A percentile compares a stretch with the other conserved stretches of the same genome.
These are phyloP conservation scores for Exophiala oligosperma DNA, from an alignment of 2,329 filamentous ascomycete genomes.

Conservation along the genomic window DNA sequence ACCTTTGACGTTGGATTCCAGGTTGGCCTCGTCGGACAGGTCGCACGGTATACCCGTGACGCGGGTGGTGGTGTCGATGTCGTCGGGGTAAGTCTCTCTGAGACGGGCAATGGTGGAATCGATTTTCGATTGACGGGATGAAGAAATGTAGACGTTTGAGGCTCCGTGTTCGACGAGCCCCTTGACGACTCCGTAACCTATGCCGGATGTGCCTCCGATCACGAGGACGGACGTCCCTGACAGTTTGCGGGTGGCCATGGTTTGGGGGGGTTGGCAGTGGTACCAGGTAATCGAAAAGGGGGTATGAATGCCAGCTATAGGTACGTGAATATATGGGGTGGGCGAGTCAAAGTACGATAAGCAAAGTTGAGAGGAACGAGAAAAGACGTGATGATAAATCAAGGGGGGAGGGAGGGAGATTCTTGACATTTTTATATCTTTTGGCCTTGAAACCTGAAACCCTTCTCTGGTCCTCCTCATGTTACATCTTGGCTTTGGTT, in stretches of 20 bases:
- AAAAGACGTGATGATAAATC: too few species aligned
- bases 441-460: too few species aligned
- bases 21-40: constrained; percentile 41
- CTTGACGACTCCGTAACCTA: constrained; percentile 55
- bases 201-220: constrained; percentile 54
- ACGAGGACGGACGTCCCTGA: constrained; percentile 48
- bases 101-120: constrained; percentile 43
- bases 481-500: too few species aligned
- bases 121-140: constrained; percentile 38
- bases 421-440: too few species aligned
- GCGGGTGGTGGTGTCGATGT: constrained; percentile 27
- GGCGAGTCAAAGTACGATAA: too few species aligned
- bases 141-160: constrained; percentile 50
- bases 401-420: too few species aligned
- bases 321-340: too few species aligned
- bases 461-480: too few species aligned
- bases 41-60: constrained; percentile 47
- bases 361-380: too few species aligned
- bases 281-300: neutral
- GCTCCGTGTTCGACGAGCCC: constrained; percentile 49
- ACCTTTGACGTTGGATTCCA: constrained; percentile 46
- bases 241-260: constrained; percentile 44
- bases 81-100: constrained; percentile 42
- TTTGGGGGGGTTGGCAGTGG: neutral
- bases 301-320: too few species aligned